Conservation (phyloP, 2,329 filamentous ascomycete species). For the Pseudovirgaria hyperparasitica region DNA sequence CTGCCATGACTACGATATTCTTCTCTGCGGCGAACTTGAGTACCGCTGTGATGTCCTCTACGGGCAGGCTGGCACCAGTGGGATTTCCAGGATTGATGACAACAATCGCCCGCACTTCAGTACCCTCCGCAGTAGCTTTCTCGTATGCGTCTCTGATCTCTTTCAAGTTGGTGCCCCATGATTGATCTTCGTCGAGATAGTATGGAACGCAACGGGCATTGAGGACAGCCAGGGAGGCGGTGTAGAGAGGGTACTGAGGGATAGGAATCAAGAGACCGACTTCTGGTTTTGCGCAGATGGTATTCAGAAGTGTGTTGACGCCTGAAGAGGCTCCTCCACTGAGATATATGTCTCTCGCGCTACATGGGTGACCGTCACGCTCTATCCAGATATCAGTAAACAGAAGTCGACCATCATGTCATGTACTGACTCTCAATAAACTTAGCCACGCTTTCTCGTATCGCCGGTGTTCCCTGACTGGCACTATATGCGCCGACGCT, state of each 20-base stretch:
- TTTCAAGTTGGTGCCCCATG: conserved; percentile 80
- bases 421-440: conserved; percentile 68
- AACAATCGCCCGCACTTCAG: conserved; percentile 83
- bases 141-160: conserved; percentile 61
- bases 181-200: conserved; percentile 73
- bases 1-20: conserved; percentile 79
- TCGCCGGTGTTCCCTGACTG: conserved; percentile 74
- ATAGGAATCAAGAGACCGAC: conserved; percentile 88
- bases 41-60: conserved; percentile 70
- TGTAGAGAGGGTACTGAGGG: conserved; percentile 96
- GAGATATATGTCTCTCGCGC: conserved; percentile 74
- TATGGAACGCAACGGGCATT: conserved; percentile 85
- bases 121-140: conserved; percentile 62
- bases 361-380: conserved; percentile 78
- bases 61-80: conserved; percentile 73
- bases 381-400: conserved; percentile 31
- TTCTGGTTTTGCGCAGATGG: conserved; percentile 66
- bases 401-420: neutral
- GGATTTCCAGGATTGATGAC: conserved; percentile 99
- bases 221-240: conserved; percentile 75
- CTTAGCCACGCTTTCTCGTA: conserved; percentile 78
- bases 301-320: conserved; percentile 83
- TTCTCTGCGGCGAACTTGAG: conserved; percentile 76
- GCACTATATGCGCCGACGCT: conserved; percentile 95
- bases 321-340: conserved; percentile 85